These are phyloP conservation scores for Clathrus columnatus DNA, from an alignment of 768 basidiomycete genomes.

Conservation along the genomic window DNA sequence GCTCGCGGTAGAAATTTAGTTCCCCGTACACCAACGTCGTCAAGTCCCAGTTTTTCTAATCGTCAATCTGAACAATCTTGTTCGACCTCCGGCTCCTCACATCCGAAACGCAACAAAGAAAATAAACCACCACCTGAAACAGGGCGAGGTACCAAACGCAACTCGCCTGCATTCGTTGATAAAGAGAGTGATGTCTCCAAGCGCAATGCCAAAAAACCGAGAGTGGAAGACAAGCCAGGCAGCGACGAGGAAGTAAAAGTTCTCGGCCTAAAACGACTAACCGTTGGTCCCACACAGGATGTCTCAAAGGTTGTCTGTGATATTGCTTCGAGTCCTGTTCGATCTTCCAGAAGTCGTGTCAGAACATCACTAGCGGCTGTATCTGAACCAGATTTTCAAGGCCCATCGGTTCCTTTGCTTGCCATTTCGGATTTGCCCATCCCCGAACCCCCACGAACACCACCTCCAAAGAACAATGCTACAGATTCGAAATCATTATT, in stretches of 20 bases:
- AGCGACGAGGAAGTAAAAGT: background rate
- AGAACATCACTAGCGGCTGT: background rate
- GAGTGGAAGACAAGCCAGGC: background rate
- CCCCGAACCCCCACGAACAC: slow-evolving; percentile 4
- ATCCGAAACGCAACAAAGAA: background rate
- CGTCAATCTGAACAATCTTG: background rate
- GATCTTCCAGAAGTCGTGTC: background rate
- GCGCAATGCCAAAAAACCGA: slow-evolving; percentile 1
- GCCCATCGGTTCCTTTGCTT: background rate
- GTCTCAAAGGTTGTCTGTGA: background rate
- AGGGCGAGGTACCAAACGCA: slow-evolving; percentile 3
- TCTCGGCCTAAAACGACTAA: background rate
- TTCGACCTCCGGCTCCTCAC: background rate
- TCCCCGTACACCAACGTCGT: background rate
- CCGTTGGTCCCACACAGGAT: background rate
- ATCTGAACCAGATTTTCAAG: slow-evolving; percentile 6
- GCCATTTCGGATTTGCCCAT: background rate
- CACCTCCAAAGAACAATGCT: background rate
- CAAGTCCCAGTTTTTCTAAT: background rate
- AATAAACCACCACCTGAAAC: slow-evolving; percentile 6
- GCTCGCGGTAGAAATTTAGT: slow-evolving; percentile 8
- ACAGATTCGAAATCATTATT: slow-evolving; percentile 7
- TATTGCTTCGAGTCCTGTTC: slow-evolving; percentile 4
- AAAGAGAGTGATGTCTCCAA: background rate
- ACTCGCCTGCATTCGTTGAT: background rate